Percentiles rank a stretch among this genome's conserved stretches.
Conservation (phyloP, 352 stramenopile genomes). For the Vaucheria bursata region DNA sequence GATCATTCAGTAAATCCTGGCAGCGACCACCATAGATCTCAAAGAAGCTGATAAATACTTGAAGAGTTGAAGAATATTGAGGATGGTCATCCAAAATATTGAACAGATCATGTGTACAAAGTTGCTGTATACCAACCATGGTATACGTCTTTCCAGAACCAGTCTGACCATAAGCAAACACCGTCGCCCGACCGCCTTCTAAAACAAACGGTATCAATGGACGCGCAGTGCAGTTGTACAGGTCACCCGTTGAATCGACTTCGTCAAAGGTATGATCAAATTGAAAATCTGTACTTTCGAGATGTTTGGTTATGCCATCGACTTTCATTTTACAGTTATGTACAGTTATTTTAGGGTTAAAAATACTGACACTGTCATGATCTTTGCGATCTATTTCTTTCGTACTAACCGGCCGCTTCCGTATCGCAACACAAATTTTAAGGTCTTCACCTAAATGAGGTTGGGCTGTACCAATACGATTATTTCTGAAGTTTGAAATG, state of each 20-base stretch:
- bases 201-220: conserved; percentile 89
- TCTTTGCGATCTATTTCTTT: conserved; percentile 67
- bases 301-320: conserved; percentile 96
- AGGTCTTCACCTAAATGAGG: conserved; percentile 21
- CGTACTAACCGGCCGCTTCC: conserved; percentile 62
- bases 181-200: conserved; percentile 75
- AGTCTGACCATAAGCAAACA: conserved; percentile 96
- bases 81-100: conserved; percentile 11
- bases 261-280: conserved; percentile 91
- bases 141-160: conserved; percentile 69
- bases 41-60: conserved; percentile 87
- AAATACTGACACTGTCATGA: conserved; percentile 87
- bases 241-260: conserved; percentile 70
- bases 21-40: conserved; percentile 92
- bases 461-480: background rate
- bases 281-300: conserved; percentile 90
- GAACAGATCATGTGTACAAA: conserved; percentile 65
- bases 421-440: conserved; percentile 67
- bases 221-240: conserved; percentile 52
- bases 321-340: conserved; percentile 95
- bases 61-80: conserved; percentile 8
- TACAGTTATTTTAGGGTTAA: conserved; percentile 83
- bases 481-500: conserved; percentile 57
- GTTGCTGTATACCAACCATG: conserved; percentile 64
- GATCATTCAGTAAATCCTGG: conserved; percentile 83